Evolutionary conservation across 192 early-diverging fungal species (phyloP).

Genomic region (Linnemannia zychae): DNA sequence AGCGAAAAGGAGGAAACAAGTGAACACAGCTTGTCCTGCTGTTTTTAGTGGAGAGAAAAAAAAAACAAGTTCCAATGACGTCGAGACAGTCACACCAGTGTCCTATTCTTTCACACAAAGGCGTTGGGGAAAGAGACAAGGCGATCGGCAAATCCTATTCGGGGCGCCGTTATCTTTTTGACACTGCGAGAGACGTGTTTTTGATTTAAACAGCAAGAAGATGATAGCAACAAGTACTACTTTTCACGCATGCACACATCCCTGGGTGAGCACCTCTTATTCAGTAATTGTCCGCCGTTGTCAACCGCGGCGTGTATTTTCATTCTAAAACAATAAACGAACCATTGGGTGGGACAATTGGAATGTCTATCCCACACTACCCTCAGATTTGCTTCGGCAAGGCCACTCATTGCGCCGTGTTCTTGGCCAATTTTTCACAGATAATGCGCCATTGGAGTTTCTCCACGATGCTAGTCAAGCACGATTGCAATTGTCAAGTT

Average conservation of each 20-base stretch:
- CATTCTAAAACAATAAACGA: neutral
- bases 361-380: too few species aligned
- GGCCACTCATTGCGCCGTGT: neutral
- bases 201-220: too few species aligned
- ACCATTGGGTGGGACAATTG: neutral
- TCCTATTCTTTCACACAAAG: neutral
- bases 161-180: neutral
- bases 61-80: neutral
- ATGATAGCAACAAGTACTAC: neutral
- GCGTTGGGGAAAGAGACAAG: neutral
- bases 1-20: neutral
- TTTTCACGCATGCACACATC: neutral
- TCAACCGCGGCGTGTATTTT: neutral
- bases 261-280: too few species aligned
- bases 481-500: neutral
- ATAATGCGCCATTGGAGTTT: too few species aligned
- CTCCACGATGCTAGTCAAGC: too few species aligned
- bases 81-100: neutral
- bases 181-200: neutral
- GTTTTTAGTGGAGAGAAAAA: constrained; percentile 14
- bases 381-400: neutral
- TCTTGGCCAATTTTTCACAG: neutral
- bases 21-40: neutral
- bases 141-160: constrained; percentile 1
- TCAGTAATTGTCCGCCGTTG: neutral